Evolutionary conservation across 1,284 basidiomycete species (phyloP).

Genomic region (Marasmius oreades): DNA sequence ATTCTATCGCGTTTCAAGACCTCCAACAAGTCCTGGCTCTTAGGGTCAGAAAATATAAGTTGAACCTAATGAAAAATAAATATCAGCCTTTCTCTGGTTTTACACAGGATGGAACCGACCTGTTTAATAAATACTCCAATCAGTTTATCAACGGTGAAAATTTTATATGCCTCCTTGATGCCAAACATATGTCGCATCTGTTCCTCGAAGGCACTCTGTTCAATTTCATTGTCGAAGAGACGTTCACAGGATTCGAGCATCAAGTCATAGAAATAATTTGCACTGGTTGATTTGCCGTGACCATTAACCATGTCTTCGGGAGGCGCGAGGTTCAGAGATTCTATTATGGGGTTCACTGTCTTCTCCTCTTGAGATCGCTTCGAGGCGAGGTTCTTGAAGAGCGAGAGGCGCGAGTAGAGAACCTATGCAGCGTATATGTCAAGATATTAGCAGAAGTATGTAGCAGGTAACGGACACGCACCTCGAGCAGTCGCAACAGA

Average conservation of each 20-base stretch:
- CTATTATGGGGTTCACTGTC: constrained; percentile 27
- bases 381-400: constrained; percentile 73
- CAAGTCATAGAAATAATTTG: constrained; percentile 75
- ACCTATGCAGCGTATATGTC: constrained; percentile 44
- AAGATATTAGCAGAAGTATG: neutral
- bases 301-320: constrained; percentile 17
- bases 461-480: constrained; percentile 31
- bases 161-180: constrained; percentile 74
- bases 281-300: constrained; percentile 24
- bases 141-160: constrained; percentile 93
- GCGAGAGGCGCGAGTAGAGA: constrained; percentile 79
- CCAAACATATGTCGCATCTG: constrained; percentile 91
- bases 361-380: constrained; percentile 38
- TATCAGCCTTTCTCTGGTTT: neutral
- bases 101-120: constrained; percentile 39
- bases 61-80: constrained; percentile 52
- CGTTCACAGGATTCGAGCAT: constrained; percentile 86
- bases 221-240: constrained; percentile 90
- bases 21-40: constrained; percentile 83
- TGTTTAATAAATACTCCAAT: constrained; percentile 87
- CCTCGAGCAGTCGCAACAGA: constrained; percentile 82
- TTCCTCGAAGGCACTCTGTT: constrained; percentile 86
- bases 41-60: constrained; percentile 72
- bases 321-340: constrained; percentile 30
- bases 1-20: constrained; percentile 78